Percentiles rank a stretch among this genome's conserved stretches.
phyloP scores from a whole-genome alignment of 768 basidiomycete species.

The Pisolithus marmoratus region DNA sequence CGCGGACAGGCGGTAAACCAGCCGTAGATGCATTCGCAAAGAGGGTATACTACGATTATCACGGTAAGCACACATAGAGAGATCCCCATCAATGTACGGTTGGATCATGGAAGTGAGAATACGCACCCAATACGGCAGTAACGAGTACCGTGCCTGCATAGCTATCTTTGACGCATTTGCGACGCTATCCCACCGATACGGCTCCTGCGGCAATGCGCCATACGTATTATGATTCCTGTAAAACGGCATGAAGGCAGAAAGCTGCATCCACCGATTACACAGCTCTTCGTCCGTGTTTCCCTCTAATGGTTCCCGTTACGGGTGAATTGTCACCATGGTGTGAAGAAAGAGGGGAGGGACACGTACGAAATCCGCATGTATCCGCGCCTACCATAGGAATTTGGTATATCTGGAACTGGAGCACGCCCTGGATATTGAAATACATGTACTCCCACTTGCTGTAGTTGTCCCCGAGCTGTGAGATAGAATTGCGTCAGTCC shows the following conservation, averaged over 20 bases:
- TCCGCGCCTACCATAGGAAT: conserved; percentile 84
- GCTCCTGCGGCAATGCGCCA: conserved; percentile 70
- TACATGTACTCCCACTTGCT: conserved; percentile 72
- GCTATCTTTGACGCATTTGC: conserved; percentile 68
- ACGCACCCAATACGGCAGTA: conserved; percentile 73
- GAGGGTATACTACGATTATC: conserved; percentile 50
- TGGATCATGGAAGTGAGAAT: neutral
- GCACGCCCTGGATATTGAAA: conserved; percentile 64
- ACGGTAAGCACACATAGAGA: neutral
- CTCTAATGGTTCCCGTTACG: conserved; percentile 8
- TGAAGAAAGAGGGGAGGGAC: neutral
- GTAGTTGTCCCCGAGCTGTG: conserved; percentile 71
- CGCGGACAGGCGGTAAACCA: conserved; percentile 68
- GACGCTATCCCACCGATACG: conserved; percentile 77
- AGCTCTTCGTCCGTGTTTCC: conserved; percentile 76
- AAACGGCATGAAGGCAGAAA: conserved; percentile 80
- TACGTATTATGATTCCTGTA: conserved; percentile 72
- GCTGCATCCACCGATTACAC: conserved; percentile 81
- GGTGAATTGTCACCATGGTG: neutral
- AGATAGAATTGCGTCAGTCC: neutral
- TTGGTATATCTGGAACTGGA: conserved; percentile 82
- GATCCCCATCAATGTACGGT: neutral
- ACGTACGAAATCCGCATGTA: conserved; percentile 35
- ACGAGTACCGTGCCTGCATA: conserved; percentile 62
- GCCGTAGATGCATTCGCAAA: conserved; percentile 61